Evolutionary conservation across 1,284 basidiomycete genomes (phyloP).

Genomic region (Inonotus obliquus): DNA sequence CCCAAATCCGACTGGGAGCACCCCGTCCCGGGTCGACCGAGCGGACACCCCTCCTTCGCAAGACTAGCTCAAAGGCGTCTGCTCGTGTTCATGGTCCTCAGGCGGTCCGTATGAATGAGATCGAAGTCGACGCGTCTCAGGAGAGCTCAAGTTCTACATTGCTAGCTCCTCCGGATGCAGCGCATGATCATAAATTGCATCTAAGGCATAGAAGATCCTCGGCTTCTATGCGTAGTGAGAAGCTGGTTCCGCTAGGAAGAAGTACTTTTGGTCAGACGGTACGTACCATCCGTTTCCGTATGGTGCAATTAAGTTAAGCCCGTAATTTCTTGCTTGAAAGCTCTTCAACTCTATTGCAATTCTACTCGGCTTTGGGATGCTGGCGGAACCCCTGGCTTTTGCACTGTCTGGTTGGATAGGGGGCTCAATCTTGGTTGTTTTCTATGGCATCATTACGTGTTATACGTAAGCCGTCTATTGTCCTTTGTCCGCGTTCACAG

Average conservation of each 20-base stretch:
- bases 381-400: conserved; percentile 86
- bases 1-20: conserved; percentile 3
- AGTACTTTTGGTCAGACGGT: conserved; percentile 86
- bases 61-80: conserved; percentile 28
- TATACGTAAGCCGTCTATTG: conserved; percentile 64
- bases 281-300: conserved; percentile 25
- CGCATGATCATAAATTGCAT: neutral
- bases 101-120: conserved; percentile 20
- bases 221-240: conserved; percentile 18
- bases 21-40: conserved; percentile 21
- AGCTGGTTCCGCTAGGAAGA: conserved; percentile 38
- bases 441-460: conserved; percentile 79
- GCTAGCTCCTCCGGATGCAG: neutral
- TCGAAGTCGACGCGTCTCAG: conserved; percentile 10
- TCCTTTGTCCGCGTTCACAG: neutral
- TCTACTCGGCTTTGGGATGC: conserved; percentile 83
- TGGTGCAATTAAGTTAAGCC: neutral
- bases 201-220: conserved; percentile 13
- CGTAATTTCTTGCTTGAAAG: conserved; percentile 33
- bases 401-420: conserved; percentile 83
- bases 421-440: conserved; percentile 70
- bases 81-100: conserved; percentile 25
- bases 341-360: conserved; percentile 91
- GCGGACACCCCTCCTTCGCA: conserved; percentile 40
- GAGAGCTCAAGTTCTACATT: neutral